A percentile compares a stretch with the other conserved stretches of the same genome.
phyloP scores from a whole-genome alignment of 73 alveolate species.

The Paramecium primaurelia region DNA sequence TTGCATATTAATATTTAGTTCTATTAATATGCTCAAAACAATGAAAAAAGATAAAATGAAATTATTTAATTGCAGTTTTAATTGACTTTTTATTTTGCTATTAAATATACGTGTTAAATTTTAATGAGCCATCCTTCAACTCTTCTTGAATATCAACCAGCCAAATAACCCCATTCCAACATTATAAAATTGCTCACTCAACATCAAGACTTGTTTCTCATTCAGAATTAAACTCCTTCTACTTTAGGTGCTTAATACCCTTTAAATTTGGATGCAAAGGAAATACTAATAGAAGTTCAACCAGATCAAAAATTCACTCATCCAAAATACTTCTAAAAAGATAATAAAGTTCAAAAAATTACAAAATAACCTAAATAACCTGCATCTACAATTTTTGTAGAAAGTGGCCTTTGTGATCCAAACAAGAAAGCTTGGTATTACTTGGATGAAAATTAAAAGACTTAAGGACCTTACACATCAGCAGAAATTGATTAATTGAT shows the following conservation, averaged over 20 bases:
- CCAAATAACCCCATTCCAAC: not conserved
- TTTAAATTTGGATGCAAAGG: conserved; percentile 5
- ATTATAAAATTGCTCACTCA: not conserved
- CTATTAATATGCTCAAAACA: conserved; percentile 26
- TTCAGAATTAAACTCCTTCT: not conserved
- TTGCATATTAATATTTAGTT: not conserved
- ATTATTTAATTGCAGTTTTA: conserved; percentile 4
- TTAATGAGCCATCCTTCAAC: conserved; percentile 1
- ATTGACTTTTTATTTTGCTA: not conserved
- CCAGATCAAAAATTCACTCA: conserved; percentile 16
- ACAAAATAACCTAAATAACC: not conserved
- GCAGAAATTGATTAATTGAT: not conserved
- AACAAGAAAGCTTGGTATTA: conserved; percentile 32
- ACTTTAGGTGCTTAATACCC: conserved; percentile 7
- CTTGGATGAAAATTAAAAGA: not conserved
- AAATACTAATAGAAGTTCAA: not conserved
- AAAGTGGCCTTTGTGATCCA: conserved; percentile 33
- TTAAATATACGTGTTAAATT: conserved; percentile 19
- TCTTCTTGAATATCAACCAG: conserved; percentile 5
- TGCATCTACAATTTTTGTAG: not conserved
- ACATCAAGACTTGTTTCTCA: not conserved
- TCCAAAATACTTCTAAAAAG: not conserved
- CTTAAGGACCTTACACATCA: not conserved
- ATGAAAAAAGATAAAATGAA: conserved; percentile 33
- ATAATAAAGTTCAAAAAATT: not conserved